Base-by-base conservation (phyloP, 2,329 filamentous ascomycete genomes). In the Aspergillus sp. region DNA sequence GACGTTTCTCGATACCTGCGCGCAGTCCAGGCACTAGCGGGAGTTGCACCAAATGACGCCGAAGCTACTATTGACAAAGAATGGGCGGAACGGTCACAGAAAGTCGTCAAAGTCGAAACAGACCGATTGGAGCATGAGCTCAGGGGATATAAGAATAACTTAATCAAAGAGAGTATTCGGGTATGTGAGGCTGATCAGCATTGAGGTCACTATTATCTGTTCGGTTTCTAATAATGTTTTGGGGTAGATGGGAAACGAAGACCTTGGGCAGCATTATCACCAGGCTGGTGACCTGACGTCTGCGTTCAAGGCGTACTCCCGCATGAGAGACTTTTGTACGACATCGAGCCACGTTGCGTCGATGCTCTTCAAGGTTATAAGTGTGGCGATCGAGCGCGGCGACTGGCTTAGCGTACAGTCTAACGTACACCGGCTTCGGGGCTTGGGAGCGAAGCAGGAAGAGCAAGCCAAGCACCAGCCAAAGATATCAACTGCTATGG, bases 141-240 rank as follows among this genome's bases (percentile, higher is more conserved):
- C 18, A 93, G 92, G 73, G 89, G 88, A 1, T 98, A 98, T 75
- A 96, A 95, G 76, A 96, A 97, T 71, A 99, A 98, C 68, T 78
- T 98, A 43, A 92, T 99, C 67, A 96, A 97, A 72, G 95, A 99
- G 77, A 97, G 92, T 77, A 96, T 98, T 68, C 79, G 93, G 65
- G 92, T 96, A 80, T 56, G 83, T 69, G 41, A 53, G 32, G 32
- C 4, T 41, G 18, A 22, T 24, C 32, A 43, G 3, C 3, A 26
- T 15, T 9, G 43, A 24, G 9, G 7, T 12, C n/a, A n/a, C 7
- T 4, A 13, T 6, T 6, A 39, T 13, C 8, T 12, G 12, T 38
- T 41, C 26, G 8, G n/a, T 49, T 30, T 45, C 57, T 49, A 56
- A 49, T 57, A 41, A 20, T 34, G 18, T 66, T 26, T 39, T 49